phyloP scores from a whole-genome alignment of 768 basidiomycete species.

The Suillus subluteus region DNA sequence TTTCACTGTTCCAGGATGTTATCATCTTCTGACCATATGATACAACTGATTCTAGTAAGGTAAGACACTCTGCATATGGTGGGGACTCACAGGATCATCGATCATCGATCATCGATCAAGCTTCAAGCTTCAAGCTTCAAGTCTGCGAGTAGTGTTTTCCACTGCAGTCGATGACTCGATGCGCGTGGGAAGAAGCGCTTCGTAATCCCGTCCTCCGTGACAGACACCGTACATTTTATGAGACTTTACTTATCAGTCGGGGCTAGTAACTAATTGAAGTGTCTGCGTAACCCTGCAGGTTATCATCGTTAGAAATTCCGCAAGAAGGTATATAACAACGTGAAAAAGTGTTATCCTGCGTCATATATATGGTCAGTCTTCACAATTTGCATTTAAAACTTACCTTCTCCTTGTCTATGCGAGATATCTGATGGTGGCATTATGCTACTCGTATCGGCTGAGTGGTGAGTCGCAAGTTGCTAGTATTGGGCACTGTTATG shows the following conservation, averaged over 20 bases:
- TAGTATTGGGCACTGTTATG: neutral
- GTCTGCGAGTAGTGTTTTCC: neutral
- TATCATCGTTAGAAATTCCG: no score
- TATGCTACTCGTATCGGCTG: neutral
- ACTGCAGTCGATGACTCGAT: neutral
- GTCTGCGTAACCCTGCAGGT: neutral
- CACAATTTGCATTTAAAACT: neutral
- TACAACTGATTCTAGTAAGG: neutral
- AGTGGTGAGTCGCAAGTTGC: neutral
- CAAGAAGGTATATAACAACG: no score
- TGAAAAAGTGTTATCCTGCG: neutral
- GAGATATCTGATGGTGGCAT: neutral
- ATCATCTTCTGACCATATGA: neutral
- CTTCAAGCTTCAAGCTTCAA: neutral
- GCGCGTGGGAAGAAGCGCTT: neutral
- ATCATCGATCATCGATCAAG: no score
- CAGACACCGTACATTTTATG: neutral
- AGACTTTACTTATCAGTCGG: neutral
- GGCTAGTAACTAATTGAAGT: neutral
- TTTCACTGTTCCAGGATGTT: neutral
- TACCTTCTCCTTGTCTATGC: neutral
- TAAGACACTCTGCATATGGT: neutral
- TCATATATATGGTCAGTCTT: neutral
- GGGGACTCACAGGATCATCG: no score
- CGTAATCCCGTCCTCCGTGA: neutral